These are phyloP conservation scores for Nymphaea thermarum DNA, from an alignment of 164 flowering plant species.

Conservation along the genomic window DNA sequence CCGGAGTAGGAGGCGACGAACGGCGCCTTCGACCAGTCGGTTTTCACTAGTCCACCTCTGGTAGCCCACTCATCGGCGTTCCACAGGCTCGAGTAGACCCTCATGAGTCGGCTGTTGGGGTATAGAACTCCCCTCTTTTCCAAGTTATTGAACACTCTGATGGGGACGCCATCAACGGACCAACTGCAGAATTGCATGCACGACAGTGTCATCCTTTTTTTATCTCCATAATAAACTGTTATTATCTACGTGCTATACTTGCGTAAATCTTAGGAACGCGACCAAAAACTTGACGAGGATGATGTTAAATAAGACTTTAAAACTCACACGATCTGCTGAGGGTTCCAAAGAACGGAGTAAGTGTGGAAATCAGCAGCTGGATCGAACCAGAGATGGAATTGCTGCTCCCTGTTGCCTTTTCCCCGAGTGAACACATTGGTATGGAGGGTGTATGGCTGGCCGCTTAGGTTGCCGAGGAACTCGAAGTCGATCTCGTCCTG, in stretches of 20 bases:
- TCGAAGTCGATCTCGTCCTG: slow-evolving; percentile 12
- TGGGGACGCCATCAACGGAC: slow-evolving; percentile 6
- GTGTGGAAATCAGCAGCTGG: slow-evolving; percentile 7
- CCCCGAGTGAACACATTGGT: slow-evolving; percentile 11
- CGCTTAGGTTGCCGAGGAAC: slow-evolving; percentile 9
- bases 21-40: not conserved
- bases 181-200: not conserved
- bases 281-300: too few relatives aligned
- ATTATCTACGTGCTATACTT: too few relatives aligned
- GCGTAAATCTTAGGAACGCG: too few relatives aligned
- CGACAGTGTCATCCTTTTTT: too few relatives aligned
- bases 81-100: slow-evolving; percentile 7
- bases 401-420: slow-evolving; percentile 11
- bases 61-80: slow-evolving; percentile 8
- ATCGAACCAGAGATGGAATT: slow-evolving; percentile 13
- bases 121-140: not conserved
- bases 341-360: slow-evolving; percentile 13
- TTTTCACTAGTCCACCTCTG: slow-evolving; percentile 2
- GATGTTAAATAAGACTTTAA: too few relatives aligned
- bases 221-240: too few relatives aligned
- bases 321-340: slow-evolving; percentile 5
- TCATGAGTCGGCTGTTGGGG: slow-evolving; percentile 5
- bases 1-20: not conserved
- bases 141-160: slow-evolving; percentile 1
- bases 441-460: slow-evolving; percentile 10